Base-by-base conservation (phyloP, 331 rosid genomes). In the Acacia concinna region DNA sequence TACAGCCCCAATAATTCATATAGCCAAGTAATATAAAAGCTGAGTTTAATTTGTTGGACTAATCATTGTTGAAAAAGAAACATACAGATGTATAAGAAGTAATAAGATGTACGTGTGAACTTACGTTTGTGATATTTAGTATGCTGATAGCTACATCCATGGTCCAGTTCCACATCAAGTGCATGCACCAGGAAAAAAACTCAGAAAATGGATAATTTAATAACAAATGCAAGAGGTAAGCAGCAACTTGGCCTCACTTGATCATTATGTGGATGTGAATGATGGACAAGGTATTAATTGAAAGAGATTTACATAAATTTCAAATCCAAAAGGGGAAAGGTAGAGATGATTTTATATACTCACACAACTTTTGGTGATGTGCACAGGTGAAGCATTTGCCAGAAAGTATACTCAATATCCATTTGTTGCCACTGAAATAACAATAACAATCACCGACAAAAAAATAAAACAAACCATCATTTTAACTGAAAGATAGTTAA, bases 361-460 rank as follows among this genome's bases (percentile, higher is more conserved):
- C 89, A 93, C 99, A 96, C 98, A 79, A 96, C 99, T 93, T 96
- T 96, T n/a, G 99, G 99, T n/a, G 99, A 88, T 40, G 97, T 90
- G 84, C 99, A 96, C 60, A 96, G 89, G 75, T 91, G 97, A 90
- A 96, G 91, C 99, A 96, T 96, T 96, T 96, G 99, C 99, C 99
- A 96, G 81, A 96, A 96, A 8, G 97, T 91, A 85, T 93, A 96
- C 73, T 96, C 99, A 83, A 96, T 18, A 75, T 96, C 99, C 99
- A 96, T 96, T 93, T 96, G 98, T 86, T 89, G 98, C 99, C 99
- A 96, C 99, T 96, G 76, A 92, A 78, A 59, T 68, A 77, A 86
- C 41, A 81, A 84, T 12, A 78, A 82, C 74, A 86, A 73, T 32
- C 10, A 70, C 47, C 56, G 71, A 56, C 18, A 27, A 70, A 51